Evolutionary conservation across 805 yeast species (phyloP).

Genomic region (Danielozyma ontarioensis): DNA sequence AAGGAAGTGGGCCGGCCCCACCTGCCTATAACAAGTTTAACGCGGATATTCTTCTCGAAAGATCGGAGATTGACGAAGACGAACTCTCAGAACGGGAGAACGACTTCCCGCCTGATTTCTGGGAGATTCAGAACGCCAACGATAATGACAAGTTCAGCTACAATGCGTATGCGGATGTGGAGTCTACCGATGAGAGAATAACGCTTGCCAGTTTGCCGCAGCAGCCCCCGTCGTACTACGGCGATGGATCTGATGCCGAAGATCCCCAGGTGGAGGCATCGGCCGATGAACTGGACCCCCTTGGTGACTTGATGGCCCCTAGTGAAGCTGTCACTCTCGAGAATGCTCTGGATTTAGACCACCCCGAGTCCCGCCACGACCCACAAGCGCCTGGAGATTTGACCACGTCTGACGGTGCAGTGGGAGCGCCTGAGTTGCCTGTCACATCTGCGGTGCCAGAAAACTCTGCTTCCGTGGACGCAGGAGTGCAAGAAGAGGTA

Average conservation of each 20-base stretch:
- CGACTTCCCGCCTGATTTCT: conserved; percentile 56
- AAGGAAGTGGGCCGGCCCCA: conserved; percentile 87
- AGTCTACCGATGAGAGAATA: conserved; percentile 35
- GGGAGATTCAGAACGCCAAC: conserved; percentile 30
- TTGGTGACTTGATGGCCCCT: too few relatives aligned
- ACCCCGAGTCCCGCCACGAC: too few relatives aligned
- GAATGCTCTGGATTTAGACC: too few relatives aligned
- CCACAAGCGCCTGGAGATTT: too few relatives aligned
- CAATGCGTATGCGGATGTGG: conserved; percentile 36
- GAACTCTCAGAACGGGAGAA: conserved; percentile 39
- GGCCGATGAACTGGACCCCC: too few relatives aligned
- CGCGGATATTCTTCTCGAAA: conserved; percentile 71
- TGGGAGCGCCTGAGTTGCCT: too few relatives aligned
- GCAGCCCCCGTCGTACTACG: conserved; percentile 35
- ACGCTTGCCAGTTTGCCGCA: conserved; percentile 36
- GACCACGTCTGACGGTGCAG: too few relatives aligned
- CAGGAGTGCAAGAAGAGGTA: too few relatives aligned
- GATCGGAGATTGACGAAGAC: conserved; percentile 51
- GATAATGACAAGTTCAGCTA: conserved; percentile 30
- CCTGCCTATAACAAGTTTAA: conserved; percentile 84
- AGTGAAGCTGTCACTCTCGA: too few relatives aligned
- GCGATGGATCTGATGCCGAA: conserved; percentile 3
- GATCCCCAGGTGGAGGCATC: conserved; percentile 1
- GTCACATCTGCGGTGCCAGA: too few relatives aligned
- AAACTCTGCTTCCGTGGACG: too few relatives aligned